Percentiles rank a stretch among this genome's conserved stretches.
Conservation (phyloP, 2,329 filamentous ascomycete species). For the Helminthosporium solani region DNA sequence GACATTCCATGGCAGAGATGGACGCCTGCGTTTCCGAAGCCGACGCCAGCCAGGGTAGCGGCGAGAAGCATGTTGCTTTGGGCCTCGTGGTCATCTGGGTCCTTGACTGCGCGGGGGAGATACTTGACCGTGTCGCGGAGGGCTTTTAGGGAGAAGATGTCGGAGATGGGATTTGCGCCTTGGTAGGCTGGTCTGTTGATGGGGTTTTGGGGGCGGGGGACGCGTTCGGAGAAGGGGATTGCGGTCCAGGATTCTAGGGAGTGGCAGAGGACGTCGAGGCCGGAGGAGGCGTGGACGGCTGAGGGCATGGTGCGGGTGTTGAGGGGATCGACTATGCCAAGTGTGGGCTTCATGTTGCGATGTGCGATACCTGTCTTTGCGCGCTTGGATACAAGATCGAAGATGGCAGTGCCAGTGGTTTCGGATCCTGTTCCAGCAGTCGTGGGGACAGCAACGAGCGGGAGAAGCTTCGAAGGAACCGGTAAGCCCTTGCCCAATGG, state of each 20-base stretch:
- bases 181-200: constrained; percentile 92
- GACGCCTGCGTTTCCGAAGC: constrained; percentile 96
- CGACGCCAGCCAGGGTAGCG: constrained; percentile 89
- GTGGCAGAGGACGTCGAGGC: constrained; percentile 93
- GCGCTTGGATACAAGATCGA: constrained; percentile 84
- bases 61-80: constrained; percentile 95
- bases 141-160: constrained; percentile 91
- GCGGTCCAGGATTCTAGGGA: constrained; percentile 96
- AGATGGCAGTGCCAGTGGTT: constrained; percentile 97
- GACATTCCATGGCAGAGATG: constrained; percentile 92
- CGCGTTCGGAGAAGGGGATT: constrained; percentile 87
- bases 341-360: constrained; percentile 89
- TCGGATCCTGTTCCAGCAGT: constrained; percentile 88
- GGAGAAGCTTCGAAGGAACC: constrained; percentile 68
- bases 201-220: constrained; percentile 81
- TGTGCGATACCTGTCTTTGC: constrained; percentile 97
- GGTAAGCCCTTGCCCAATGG: constrained; percentile 82
- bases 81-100: constrained; percentile 89
- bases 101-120: constrained; percentile 79
- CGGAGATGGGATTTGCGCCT: constrained; percentile 94
- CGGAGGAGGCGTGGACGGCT: constrained; percentile 87
- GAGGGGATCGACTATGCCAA: constrained; percentile 81
- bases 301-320: constrained; percentile 97
- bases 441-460: constrained; percentile 80
- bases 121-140: constrained; percentile 85